Conservation (phyloP, 176 grass and related monocot genomes). For the Rhipidocladum racemiflorum region DNA sequence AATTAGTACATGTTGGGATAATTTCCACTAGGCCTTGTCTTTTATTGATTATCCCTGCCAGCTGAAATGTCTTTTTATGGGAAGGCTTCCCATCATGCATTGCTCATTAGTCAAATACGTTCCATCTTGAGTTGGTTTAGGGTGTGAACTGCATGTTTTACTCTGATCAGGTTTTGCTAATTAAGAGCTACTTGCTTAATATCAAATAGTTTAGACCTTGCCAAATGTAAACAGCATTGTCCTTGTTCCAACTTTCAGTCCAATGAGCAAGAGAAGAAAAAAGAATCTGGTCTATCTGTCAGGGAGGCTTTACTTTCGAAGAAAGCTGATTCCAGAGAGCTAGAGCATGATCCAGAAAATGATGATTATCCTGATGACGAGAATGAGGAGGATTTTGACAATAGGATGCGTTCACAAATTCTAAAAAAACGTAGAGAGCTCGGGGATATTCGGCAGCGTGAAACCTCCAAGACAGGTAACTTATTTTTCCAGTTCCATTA, state of each 20-base stretch:
- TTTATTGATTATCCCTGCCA: background rate
- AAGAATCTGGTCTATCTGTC: conserved; percentile 65
- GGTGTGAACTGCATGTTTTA: conserved; percentile 20
- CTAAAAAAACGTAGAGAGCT: conserved; percentile 79
- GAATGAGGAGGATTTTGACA: conserved; percentile 80
- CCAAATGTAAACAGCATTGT: conserved; percentile 7
- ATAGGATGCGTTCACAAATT: conserved; percentile 81
- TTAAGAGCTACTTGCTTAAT: conserved; percentile 17
- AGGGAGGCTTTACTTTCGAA: conserved; percentile 77
- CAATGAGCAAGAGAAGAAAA: conserved; percentile 66
- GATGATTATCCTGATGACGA: conserved; percentile 62
- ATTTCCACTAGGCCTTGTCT: background rate
- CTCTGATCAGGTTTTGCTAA: conserved; percentile 26
- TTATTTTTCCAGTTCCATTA: conserved; percentile 14
- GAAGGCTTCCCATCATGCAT: background rate
- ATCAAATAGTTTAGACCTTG: conserved; percentile 10
- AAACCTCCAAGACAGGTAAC: conserved; percentile 61
- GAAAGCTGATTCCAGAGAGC: conserved; percentile 52
- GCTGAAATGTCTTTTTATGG: background rate
- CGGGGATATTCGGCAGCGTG: conserved; percentile 43
- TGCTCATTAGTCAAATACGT: background rate
- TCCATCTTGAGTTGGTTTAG: background rate
- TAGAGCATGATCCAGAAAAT: conserved; percentile 32
- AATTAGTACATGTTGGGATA: background rate
- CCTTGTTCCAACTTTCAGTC: conserved; percentile 48